phyloP scores from a whole-genome alignment of 2,329 filamentous ascomycete genomes.

The Macrophomina tecta region DNA sequence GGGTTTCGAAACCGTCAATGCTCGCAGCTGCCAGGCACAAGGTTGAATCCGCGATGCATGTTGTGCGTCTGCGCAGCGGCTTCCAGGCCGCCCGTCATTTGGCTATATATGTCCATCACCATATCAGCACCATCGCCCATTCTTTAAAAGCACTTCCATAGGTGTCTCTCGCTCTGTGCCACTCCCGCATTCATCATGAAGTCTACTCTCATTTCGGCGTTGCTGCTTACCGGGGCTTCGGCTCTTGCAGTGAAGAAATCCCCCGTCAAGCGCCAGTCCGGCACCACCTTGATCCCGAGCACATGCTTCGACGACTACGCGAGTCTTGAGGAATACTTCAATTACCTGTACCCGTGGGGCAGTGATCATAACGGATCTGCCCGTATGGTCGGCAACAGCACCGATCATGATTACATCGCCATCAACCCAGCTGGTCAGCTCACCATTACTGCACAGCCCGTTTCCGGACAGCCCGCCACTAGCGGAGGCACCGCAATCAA shows the following conservation, averaged over 20 bases:
- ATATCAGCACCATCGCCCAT: not conserved
- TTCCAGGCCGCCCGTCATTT: constrained; percentile 13
- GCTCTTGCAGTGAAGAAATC: constrained; percentile 5
- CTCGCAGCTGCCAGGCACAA: not conserved
- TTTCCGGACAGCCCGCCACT: constrained; percentile 47
- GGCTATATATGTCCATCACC: not conserved
- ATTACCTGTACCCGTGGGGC: constrained; percentile 64
- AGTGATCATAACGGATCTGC: constrained; percentile 64
- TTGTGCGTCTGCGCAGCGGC: not conserved
- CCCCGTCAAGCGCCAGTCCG: constrained; percentile 30
- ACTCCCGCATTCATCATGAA: not conserved
- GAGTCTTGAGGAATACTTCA: constrained; percentile 51
- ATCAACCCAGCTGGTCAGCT: constrained; percentile 49
- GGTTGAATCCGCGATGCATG: not conserved
- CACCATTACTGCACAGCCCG: constrained; percentile 56
- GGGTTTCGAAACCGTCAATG: constrained; percentile 4
- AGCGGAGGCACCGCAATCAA: constrained; percentile 50
- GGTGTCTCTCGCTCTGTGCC: not conserved
- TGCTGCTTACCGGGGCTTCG: constrained; percentile 6
- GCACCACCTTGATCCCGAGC: constrained; percentile 36
- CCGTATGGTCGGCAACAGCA: constrained; percentile 51
- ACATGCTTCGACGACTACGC: constrained; percentile 41
- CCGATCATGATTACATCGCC: constrained; percentile 50
- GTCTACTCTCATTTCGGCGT: not conserved
- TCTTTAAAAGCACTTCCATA: not conserved